Conservation (phyloP, 2,329 filamentous ascomycete genomes). For the Aspergillus amoenus region DNA sequence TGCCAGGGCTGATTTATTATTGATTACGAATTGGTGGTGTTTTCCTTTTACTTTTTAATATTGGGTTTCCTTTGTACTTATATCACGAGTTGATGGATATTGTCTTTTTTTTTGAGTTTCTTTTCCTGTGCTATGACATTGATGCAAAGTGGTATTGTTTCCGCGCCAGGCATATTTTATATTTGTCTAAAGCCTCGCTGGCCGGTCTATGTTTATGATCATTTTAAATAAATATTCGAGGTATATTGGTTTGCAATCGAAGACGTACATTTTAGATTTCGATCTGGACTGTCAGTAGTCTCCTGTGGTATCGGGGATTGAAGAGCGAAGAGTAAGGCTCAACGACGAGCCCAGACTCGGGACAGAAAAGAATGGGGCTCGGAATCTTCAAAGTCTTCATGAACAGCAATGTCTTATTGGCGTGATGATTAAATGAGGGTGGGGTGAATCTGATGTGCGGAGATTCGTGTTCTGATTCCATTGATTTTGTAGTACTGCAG, state of each 20-base stretch:
- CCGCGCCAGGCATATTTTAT: conserved; percentile 6
- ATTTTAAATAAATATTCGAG: conserved; percentile 3
- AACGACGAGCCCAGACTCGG: too few species aligned
- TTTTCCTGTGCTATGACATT: conserved; percentile 3
- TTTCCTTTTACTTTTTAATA: conserved; percentile 4
- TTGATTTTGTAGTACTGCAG: neutral
- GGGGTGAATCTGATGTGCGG: neutral
- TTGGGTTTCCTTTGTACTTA: conserved; percentile 26
- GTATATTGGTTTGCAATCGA: conserved; percentile 9
- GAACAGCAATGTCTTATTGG: neutral
- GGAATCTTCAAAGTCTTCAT: neutral
- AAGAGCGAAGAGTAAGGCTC: neutral
- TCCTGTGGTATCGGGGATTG: too few species aligned
- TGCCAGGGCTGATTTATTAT: conserved; percentile 73
- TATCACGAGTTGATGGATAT: conserved; percentile 36
- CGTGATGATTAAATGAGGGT: neutral
- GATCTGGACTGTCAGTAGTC: neutral
- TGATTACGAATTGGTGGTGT: neutral
- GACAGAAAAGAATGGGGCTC: too few species aligned
- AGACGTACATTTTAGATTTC: neutral
- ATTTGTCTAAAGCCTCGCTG: conserved; percentile 1
- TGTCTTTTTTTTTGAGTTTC: conserved; percentile 4
- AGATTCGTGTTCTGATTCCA: neutral
- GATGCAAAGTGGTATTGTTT: conserved; percentile 8
- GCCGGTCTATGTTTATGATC: conserved; percentile 7